Evolutionary conservation across 192 early-diverging fungal species (phyloP).

Genomic region (Podila horticola): DNA sequence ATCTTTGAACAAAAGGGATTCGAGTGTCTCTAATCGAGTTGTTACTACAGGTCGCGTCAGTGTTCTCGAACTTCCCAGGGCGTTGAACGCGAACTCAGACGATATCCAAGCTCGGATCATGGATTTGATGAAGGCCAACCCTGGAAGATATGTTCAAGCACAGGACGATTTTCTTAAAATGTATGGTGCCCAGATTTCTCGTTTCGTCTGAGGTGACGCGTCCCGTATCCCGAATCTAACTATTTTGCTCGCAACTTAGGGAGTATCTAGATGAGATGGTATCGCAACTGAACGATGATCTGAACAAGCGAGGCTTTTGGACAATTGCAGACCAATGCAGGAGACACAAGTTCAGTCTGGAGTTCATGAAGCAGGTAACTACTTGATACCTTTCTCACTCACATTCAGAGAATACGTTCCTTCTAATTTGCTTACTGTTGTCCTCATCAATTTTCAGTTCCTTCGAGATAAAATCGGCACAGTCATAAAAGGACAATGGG

Average conservation of each 20-base stretch:
- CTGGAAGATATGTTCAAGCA: constrained; percentile 12
- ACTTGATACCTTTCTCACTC: not conserved
- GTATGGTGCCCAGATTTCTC: constrained; percentile 2
- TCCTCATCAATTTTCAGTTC: constrained; percentile 7
- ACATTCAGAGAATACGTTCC: not conserved
- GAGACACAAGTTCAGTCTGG: constrained; percentile 31
- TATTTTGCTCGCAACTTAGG: not conserved
- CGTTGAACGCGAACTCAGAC: constrained; percentile 22
- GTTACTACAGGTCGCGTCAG: constrained; percentile 25
- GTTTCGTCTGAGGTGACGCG: not conserved
- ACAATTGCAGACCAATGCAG: constrained; percentile 11
- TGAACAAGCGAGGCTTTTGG: constrained; percentile 15
- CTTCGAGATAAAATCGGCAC: constrained; percentile 38
- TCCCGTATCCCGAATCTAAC: not conserved
- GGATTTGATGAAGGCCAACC: constrained; percentile 13
- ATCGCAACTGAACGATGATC: constrained; percentile 17
- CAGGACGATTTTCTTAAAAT: constrained; percentile 38
- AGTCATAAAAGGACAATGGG: constrained; percentile 34
- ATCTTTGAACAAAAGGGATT: not conserved
- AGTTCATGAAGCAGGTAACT: constrained; percentile 39
- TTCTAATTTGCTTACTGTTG: not conserved
- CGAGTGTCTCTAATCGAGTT: not conserved
- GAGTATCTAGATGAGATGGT: constrained; percentile 28
- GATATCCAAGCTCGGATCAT: constrained; percentile 30
- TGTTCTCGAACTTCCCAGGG: constrained; percentile 29